Conservation (phyloP, 345 rosid genomes). For the Sapria himalayana region DNA sequence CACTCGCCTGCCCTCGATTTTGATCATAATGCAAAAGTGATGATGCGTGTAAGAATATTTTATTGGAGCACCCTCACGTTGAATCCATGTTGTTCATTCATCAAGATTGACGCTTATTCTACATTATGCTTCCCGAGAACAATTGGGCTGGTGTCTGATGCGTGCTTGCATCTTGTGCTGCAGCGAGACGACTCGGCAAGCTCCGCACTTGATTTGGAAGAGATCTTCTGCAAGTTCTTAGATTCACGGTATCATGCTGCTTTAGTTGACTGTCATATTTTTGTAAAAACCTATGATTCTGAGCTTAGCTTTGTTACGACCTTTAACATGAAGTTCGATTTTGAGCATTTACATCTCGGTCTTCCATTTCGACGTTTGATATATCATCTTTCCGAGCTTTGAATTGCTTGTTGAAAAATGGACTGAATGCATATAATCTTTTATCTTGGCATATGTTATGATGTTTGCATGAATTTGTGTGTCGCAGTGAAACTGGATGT, state of each 20-base stretch:
- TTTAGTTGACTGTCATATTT: neutral
- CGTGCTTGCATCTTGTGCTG: neutral
- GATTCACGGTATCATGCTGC: neutral
- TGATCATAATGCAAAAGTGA: too few relatives aligned
- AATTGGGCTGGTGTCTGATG: neutral
- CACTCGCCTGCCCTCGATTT: neutral
- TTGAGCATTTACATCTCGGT: neutral
- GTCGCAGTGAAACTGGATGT: too few relatives aligned
- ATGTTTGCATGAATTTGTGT: too few relatives aligned
- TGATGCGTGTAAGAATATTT: neutral
- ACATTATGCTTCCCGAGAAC: neutral
- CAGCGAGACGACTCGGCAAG: neutral
- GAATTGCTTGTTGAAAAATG: too few relatives aligned
- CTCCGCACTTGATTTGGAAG: slow-evolving; percentile 1
- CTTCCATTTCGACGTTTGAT: too few relatives aligned
- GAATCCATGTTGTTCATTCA: neutral
- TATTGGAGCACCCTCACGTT: neutral
- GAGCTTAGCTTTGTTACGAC: neutral
- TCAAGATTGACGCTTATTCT: neutral
- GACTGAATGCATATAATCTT: too few relatives aligned
- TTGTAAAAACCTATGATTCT: neutral
- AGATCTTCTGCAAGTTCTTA: neutral
- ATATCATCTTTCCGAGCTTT: too few relatives aligned
- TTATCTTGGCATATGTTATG: too few relatives aligned
- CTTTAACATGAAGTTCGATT: neutral